A percentile compares a stretch with the other conserved stretches of the same genome.
These are phyloP conservation scores for Ogataea wickerhamii DNA, from an alignment of 805 yeast genomes.

Conservation along the genomic window DNA sequence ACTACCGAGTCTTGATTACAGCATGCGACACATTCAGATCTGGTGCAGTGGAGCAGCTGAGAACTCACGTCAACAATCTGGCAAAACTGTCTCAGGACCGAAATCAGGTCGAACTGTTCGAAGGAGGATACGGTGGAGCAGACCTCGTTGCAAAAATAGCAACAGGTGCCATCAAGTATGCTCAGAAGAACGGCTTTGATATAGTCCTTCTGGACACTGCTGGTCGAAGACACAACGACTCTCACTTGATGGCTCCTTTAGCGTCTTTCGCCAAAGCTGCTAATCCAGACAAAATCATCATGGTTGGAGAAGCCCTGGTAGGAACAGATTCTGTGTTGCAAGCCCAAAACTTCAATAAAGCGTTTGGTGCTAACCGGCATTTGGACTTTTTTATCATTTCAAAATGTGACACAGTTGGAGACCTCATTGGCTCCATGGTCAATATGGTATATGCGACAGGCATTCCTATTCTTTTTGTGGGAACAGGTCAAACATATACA, in stretches of 20 bases:
- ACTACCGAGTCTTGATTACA: conserved; percentile 79
- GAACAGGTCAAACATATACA: conserved; percentile 95
- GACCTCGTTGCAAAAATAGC: conserved; percentile 91
- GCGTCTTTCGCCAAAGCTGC: conserved; percentile 95
- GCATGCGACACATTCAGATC: conserved; percentile 98
- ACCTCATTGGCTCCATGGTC: conserved; percentile 92
- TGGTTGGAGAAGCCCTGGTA: conserved; percentile 98
- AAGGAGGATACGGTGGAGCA: conserved; percentile 97
- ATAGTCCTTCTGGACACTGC: conserved; percentile 95
- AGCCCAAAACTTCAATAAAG: conserved; percentile 87
- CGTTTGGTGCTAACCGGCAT: conserved; percentile 79
- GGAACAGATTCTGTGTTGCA: conserved; percentile 97
- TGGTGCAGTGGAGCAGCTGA: conserved; percentile 97
- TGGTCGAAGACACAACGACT: conserved; percentile 94
- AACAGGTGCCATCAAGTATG: conserved; percentile 81
- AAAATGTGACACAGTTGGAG: conserved; percentile 97
- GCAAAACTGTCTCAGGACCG: conserved; percentile 54
- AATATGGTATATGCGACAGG: conserved; percentile 96
- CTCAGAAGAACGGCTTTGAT: conserved; percentile 65
- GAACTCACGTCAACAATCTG: conserved; percentile 87
- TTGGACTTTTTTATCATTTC: conserved; percentile 90
- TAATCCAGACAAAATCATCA: conserved; percentile 90
- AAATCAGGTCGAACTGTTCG: conserved; percentile 68
- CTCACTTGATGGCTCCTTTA: conserved; percentile 90
- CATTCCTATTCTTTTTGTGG: conserved; percentile 92